Evolutionary conservation across 2,329 filamentous ascomycete species (phyloP).

Genomic region (Triangularia setosa): DNA sequence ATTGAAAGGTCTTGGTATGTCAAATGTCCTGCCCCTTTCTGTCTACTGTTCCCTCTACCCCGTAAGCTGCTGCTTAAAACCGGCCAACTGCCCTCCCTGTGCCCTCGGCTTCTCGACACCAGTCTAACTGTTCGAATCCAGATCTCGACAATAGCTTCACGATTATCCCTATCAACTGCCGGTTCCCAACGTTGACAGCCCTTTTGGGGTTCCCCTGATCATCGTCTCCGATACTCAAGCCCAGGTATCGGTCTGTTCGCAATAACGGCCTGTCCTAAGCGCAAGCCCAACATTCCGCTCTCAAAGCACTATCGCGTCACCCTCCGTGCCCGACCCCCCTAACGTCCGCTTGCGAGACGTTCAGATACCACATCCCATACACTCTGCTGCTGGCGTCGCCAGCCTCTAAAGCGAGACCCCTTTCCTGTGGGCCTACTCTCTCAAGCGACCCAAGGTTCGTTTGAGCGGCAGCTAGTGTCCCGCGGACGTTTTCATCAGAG

Average conservation of each 20-base stretch:
- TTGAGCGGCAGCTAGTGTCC: slow-evolving; percentile 98
- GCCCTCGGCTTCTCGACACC: neutral
- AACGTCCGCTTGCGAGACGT: slow-evolving; percentile 74
- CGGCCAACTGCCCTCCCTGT: neutral
- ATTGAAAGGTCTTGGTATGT: neutral
- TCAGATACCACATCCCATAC: slow-evolving; percentile 36
- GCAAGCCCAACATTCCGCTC: slow-evolving; percentile 81
- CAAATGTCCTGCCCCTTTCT: neutral
- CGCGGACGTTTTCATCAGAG: slow-evolving; percentile 55
- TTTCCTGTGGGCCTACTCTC: slow-evolving; percentile 93
- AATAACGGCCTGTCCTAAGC: slow-evolving; percentile 53
- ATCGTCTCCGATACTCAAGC: slow-evolving; percentile 68
- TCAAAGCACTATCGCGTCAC: slow-evolving; percentile 77
- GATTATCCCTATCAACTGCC: neutral
- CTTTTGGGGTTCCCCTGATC: slow-evolving; percentile 9
- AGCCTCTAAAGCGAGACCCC: slow-evolving; percentile 61
- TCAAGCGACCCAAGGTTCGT: slow-evolving; percentile 94
- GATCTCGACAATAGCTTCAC: neutral
- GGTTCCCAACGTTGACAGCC: slow-evolving; percentile 23
- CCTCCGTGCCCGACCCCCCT: slow-evolving; percentile 83
- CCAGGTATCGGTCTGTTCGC: slow-evolving; percentile 71
- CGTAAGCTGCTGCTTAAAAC: neutral
- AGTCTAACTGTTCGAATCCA: neutral
- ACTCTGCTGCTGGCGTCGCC: slow-evolving; percentile 82
- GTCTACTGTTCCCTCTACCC: neutral